Evolutionary conservation across 2,329 filamentous ascomycete species (phyloP), one percentile per base, ranked within the genome.

Genomic region (Pyrenochaeta sp.): DNA sequence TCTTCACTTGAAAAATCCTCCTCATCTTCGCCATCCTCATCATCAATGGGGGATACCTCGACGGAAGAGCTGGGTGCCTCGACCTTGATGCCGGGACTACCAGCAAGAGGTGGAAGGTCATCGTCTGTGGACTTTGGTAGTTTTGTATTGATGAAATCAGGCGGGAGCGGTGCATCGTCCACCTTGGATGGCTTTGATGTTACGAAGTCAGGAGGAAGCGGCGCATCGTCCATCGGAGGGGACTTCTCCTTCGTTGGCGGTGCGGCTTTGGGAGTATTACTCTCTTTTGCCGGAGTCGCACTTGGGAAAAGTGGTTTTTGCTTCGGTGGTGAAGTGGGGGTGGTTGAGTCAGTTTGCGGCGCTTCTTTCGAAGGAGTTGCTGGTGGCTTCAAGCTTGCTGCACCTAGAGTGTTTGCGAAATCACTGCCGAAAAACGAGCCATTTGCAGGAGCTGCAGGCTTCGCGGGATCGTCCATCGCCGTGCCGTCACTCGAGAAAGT

Each of bases 401-500:
- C 84, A 10, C 79, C 81, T 28, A 92, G 79, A 13, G 85, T 84
- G 56, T 84, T 83, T 6, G 84, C 81, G 73, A 92, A 91, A 9
- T 79, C 83, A 51, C 79, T 80, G n/a, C 86, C 85, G 69, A 91
- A 91, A 63, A 90, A 82, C 5, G 82, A 81, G 12, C 80, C 80
- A n/a, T 77, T 75, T 22, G 73, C 66, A n/a, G 75, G 74, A 24
- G 75, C 72, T 24, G 77, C 72, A 15, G 84, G 78, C 60, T 84
- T 85, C 8, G 84, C 81, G 36, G 83, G 77, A 56, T 89, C 86
- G 25, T 90, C 84, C 56, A 86, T 87, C 0, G 85, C 82, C 44
- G 83, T 82, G 5, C 85, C 83, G 63, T 91, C 89, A 8, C 83
- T 82, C 68, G 88, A 87, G 78, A 92, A 92, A 1, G 86, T 88